Evolutionary conservation across 768 basidiomycete genomes (phyloP).

Genomic region (Trametes coccinea): DNA sequence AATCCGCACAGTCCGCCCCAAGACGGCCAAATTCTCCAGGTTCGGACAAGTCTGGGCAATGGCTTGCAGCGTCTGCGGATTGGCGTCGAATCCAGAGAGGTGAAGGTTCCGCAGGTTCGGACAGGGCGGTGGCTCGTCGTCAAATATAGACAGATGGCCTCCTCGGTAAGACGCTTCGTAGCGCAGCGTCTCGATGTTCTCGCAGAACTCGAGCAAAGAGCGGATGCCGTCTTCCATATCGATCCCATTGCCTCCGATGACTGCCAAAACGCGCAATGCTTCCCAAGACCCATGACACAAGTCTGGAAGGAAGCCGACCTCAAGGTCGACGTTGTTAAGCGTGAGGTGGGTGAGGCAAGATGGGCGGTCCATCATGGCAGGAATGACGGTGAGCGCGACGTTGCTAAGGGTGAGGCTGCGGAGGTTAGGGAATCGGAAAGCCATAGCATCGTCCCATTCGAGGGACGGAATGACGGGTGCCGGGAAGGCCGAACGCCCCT

Average conservation of each 20-base stretch:
- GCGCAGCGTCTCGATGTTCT: conserved; percentile 41
- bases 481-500: conserved; percentile 23
- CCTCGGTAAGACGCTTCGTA: conserved; percentile 41
- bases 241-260: conserved; percentile 37
- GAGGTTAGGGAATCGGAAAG: conserved; percentile 46
- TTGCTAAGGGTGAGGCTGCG: conserved; percentile 43
- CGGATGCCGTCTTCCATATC: conserved; percentile 44
- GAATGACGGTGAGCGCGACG: conserved; percentile 45
- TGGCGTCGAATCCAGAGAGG: conserved; percentile 43
- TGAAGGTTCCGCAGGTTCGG: conserved; percentile 41
- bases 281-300: conserved; percentile 37
- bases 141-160: conserved; percentile 34
- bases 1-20: conserved; percentile 42
- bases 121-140: conserved; percentile 28
- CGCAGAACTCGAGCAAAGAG: conserved; percentile 42
- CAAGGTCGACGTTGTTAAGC: conserved; percentile 46
- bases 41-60: conserved; percentile 38
- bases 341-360: conserved; percentile 41
- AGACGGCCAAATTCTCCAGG: conserved; percentile 43
- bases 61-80: conserved; percentile 36
- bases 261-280: conserved; percentile 37
- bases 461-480: conserved; percentile 38
- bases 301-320: conserved; percentile 42
- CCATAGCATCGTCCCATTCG: conserved; percentile 55
- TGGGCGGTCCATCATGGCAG: conserved; percentile 36